Base-by-base conservation (phyloP, 1,284 basidiomycete species). In the Pseudozyma tsukubaensis region DNA sequence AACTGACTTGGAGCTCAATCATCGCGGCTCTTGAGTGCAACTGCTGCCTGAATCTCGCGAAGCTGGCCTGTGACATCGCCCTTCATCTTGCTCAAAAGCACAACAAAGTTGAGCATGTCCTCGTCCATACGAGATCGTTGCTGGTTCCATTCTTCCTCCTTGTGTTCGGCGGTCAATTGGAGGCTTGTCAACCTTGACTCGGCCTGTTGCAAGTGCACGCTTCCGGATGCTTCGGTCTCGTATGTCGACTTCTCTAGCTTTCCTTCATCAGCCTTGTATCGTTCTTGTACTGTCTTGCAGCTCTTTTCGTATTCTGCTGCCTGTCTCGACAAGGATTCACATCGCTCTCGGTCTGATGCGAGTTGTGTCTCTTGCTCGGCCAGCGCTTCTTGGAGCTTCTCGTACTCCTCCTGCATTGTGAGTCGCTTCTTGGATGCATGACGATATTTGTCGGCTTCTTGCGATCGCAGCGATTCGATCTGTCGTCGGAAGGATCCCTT, bases 401-500 rank as follows among this genome's bases (percentile, higher is more conserved):
- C 78, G 44, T 73, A 61, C 52, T 76, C 64, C 40, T 78, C 78
- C 55, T 78, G 76, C 61, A 70, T 72, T 11, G 68, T 68, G 21
- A 73, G 51, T 45, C 76, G 73, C 63, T 72, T 72, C 52, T 72
- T 65, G 51, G 76, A 73, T 12, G 72, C 64, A 6, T 65, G 58
- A 12, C 74, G 73, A 45, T 72, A 74, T 65, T 64, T 60, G 51
- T 70, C 69, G 6, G 59, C 63, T 45, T 78, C 76, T 39, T 67
- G 57, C 10, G 70, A 64, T 34, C 76, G 67, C 24, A 78, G 56
- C 37, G 43, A 53, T 34, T 76, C 72, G 39, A 78, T 72, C 36
- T 70, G 67, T 34, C 66, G 50, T 14, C 74, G 73, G 62, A 80
- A 67, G 18, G 56, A 60, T 24, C 63, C 68, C 57, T 69, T 73